Percentiles rank a stretch among this genome's conserved stretches.
Evolutionary conservation across 2,329 filamentous ascomycete genomes (phyloP).

Genomic region (Scedosporium apiospermum): DNA sequence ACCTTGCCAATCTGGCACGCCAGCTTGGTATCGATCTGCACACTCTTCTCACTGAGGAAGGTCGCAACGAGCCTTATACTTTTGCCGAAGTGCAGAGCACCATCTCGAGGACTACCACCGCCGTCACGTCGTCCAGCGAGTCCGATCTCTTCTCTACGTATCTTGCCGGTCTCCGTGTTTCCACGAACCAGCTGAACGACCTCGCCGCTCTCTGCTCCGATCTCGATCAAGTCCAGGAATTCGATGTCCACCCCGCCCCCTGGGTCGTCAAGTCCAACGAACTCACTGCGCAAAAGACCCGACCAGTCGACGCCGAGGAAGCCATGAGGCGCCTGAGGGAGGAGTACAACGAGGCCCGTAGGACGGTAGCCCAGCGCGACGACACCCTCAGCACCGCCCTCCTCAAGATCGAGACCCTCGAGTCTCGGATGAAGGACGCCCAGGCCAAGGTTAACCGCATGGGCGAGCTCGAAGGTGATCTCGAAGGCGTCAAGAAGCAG

Average conservation of each 20-base stretch:
- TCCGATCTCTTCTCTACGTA: slow-evolving; percentile 63
- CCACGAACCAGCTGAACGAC: slow-evolving; percentile 57
- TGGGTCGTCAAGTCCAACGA: slow-evolving; percentile 79
- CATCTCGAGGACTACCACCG: slow-evolving; percentile 47
- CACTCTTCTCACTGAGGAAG: slow-evolving; percentile 60
- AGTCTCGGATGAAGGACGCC: slow-evolving; percentile 77
- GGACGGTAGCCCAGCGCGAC: slow-evolving; percentile 62
- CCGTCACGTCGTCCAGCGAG: slow-evolving; percentile 45
- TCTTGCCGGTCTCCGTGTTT: slow-evolving; percentile 53
- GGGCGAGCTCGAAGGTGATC: slow-evolving; percentile 50
- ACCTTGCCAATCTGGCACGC: slow-evolving; percentile 57
- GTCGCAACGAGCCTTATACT: slow-evolving; percentile 56
- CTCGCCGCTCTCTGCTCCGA: slow-evolving; percentile 62
- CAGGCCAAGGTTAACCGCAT: slow-evolving; percentile 66
- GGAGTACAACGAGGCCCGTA: slow-evolving; percentile 68
- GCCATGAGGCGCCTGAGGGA: slow-evolving; percentile 74
- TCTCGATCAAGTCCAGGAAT: slow-evolving; percentile 64
- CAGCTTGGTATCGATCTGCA: slow-evolving; percentile 59
- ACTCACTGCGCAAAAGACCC: slow-evolving; percentile 70
- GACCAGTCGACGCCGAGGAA: slow-evolving; percentile 74
- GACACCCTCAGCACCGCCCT: slow-evolving; percentile 76
- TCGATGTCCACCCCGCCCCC: slow-evolving; percentile 65
- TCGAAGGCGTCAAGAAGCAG: slow-evolving; percentile 42
- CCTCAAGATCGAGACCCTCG: slow-evolving; percentile 90
- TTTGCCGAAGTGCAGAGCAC: slow-evolving; percentile 55